A percentile compares a stretch with the other conserved stretches of the same genome.
Evolutionary conservation across 2,329 filamentous ascomycete genomes (phyloP).

Genomic region (Penicillium sp.): DNA sequence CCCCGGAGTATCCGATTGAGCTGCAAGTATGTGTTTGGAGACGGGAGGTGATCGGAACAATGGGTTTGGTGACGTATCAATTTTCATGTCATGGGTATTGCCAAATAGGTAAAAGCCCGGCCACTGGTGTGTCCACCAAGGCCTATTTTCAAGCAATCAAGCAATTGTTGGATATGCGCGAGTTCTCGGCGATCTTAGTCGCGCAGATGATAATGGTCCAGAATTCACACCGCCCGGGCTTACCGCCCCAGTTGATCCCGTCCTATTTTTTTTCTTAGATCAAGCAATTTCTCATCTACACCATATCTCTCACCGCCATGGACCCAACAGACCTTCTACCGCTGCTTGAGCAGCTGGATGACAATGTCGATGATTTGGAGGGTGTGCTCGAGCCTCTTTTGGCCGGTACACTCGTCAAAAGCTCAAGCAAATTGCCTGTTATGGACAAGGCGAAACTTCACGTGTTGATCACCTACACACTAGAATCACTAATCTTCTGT

Average conservation of each 20-base stretch:
- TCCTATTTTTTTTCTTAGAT: slow-evolving; percentile 22
- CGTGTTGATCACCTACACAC: slow-evolving; percentile 79
- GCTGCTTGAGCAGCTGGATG: slow-evolving; percentile 70
- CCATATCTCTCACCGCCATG: slow-evolving; percentile 40
- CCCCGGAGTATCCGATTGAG: slow-evolving; percentile 9
- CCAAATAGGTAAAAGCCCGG: neutral
- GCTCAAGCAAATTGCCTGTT: slow-evolving; percentile 77
- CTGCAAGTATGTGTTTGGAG: neutral
- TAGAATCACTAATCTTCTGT: slow-evolving; percentile 90
- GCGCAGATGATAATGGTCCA: slow-evolving; percentile 11
- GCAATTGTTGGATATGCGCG: neutral
- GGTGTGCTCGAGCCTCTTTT: slow-evolving; percentile 72
- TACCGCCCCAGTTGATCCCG: slow-evolving; percentile 21
- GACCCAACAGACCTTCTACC: slow-evolving; percentile 60
- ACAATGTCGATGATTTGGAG: slow-evolving; percentile 76
- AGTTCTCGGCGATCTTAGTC: slow-evolving; percentile 2
- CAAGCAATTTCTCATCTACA: slow-evolving; percentile 11
- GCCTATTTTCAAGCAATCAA: neutral
- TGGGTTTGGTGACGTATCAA: neutral
- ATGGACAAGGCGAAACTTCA: slow-evolving; percentile 94
- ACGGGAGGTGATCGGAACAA: neutral
- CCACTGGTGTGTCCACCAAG: neutral
- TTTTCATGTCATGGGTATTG: neutral
- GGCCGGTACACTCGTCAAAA: slow-evolving; percentile 60
- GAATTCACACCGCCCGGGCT: slow-evolving; percentile 15